Evolutionary conservation across 192 early-diverging fungal species (phyloP).

Genomic region (Diversispora eburnea): DNA sequence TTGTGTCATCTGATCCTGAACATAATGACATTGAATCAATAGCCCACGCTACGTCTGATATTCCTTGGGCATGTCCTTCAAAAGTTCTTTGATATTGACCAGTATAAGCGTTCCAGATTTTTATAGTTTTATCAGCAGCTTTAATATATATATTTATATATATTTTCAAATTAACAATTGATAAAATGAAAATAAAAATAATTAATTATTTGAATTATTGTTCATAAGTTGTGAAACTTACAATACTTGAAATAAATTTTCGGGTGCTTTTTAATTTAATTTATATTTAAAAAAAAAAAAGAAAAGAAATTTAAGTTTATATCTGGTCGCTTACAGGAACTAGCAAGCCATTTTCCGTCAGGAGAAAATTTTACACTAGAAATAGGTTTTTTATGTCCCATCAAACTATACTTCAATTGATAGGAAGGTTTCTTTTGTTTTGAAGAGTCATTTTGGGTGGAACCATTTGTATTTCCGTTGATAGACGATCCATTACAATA

Average conservation of each 20-base stretch:
- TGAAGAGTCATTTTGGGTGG: neutral
- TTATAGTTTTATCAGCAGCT: constrained; percentile 95
- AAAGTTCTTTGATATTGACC: constrained; percentile 82
- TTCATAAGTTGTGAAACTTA: neutral
- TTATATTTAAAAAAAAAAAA: too few species aligned
- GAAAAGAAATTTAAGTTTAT: constrained; percentile 3
- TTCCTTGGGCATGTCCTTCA: constrained; percentile 86
- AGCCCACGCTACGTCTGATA: constrained; percentile 96
- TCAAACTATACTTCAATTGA: constrained; percentile 78
- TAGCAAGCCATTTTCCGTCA: constrained; percentile 95
- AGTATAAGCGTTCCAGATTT: constrained; percentile 87
- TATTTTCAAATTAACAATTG: constrained; percentile 5
- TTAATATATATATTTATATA: neutral
- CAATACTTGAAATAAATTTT: too few species aligned
- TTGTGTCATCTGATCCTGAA: constrained; percentile 93
- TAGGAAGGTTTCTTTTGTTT: constrained; percentile 66
- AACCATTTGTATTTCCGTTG: neutral
- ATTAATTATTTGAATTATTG: neutral
- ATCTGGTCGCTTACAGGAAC: constrained; percentile 59
- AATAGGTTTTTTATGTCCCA: constrained; percentile 92
- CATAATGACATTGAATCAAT: constrained; percentile 84
- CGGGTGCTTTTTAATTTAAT: neutral
- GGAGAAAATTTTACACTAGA: constrained; percentile 98
- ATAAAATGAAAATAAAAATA: constrained; percentile 3
- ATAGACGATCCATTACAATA: neutral